Percentiles rank a stretch among this genome's conserved stretches.
phyloP scores from a whole-genome alignment of 305 asterid species.

The Fraxinus sp. region DNA sequence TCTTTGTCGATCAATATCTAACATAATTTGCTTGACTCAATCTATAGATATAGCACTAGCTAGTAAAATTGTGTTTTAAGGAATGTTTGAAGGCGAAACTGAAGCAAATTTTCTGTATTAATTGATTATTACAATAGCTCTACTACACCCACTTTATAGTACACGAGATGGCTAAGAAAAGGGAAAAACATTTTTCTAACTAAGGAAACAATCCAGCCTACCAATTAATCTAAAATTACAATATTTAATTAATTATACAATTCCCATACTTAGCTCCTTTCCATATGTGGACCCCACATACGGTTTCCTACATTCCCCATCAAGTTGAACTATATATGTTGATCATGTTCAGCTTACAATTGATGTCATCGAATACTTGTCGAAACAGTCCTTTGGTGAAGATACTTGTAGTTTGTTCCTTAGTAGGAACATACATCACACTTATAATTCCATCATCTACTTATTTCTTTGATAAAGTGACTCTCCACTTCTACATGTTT shows the following conservation, averaged over 20 bases:
- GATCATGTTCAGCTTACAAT: not conserved
- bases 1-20: not conserved
- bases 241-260: not conserved
- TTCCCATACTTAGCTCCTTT: not conserved
- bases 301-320: not conserved
- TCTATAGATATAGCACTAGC: not conserved
- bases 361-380: not conserved
- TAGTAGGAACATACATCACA: too few relatives aligned
- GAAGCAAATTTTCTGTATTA: not conserved
- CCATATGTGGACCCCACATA: not conserved
- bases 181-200: not conserved
- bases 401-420: too few relatives aligned
- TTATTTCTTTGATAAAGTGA: too few relatives aligned
- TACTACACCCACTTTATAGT: not conserved
- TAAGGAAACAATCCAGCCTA: not conserved
- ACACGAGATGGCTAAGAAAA: not conserved
- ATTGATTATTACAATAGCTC: not conserved
- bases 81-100: not conserved
- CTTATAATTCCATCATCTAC: too few relatives aligned
- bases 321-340: not conserved
- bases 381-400: not conserved
- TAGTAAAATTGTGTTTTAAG: not conserved
- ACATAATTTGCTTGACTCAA: not conserved
- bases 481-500: too few relatives aligned
- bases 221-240: not conserved